Evolutionary conservation across 2,329 filamentous ascomycete genomes (phyloP).

Genomic region (Colletotrichum liaoningense): DNA sequence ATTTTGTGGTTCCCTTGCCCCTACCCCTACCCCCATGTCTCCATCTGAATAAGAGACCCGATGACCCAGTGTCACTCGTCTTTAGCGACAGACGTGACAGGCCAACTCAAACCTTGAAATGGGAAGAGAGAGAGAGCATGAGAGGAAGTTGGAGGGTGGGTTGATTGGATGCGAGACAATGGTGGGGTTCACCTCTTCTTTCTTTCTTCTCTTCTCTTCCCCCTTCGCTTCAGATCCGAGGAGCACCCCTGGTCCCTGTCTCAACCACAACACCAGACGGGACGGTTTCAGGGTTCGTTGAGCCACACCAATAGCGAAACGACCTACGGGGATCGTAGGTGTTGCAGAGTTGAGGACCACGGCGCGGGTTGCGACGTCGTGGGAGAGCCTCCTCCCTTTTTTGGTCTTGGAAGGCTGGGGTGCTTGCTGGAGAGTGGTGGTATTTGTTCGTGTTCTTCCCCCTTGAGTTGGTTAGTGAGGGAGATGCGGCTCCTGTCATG

Average conservation of each 20-base stretch:
- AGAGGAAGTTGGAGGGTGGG: not conserved
- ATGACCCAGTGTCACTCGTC: not conserved
- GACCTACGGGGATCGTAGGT: not conserved
- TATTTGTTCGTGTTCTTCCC: not conserved
- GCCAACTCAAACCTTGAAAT: not conserved
- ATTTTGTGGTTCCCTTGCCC: not conserved
- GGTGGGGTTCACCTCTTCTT: slow-evolving; percentile 17
- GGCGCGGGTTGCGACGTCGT: slow-evolving; percentile 20
- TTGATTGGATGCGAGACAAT: slow-evolving; percentile 11
- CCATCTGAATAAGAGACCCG: slow-evolving; percentile 15
- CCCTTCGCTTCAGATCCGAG: slow-evolving; percentile 26
- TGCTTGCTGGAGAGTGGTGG: not conserved
- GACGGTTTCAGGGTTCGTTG: slow-evolving; percentile 18
- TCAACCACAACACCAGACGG: not conserved
- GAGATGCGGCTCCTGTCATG: not conserved
- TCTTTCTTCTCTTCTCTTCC: not conserved
- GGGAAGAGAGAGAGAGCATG: not conserved
- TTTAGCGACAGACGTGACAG: not conserved
- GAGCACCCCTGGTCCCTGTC: slow-evolving; percentile 3
- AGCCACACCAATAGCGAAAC: not conserved
- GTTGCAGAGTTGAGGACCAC: slow-evolving; percentile 22
- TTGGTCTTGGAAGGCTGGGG: not conserved
- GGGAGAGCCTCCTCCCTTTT: not conserved
- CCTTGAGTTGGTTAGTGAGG: not conserved
- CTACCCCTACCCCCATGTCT: not conserved